A percentile compares a stretch with the other conserved stretches of the same genome.
Conservation (phyloP, 73 alveolate species). For the Effrenium voratum region DNA sequence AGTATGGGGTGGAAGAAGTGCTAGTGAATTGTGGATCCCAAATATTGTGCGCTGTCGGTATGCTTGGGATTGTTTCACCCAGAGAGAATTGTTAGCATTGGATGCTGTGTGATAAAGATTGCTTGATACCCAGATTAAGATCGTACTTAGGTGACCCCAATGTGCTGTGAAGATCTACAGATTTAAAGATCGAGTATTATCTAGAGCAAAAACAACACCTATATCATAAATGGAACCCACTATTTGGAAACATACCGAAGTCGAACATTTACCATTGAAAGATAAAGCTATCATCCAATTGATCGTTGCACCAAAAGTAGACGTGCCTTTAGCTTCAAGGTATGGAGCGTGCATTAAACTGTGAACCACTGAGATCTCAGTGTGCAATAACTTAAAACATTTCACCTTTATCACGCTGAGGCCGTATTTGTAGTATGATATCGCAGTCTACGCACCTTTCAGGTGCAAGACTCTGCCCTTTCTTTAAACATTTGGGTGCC, state of each 20-base stretch:
- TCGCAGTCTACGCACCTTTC: too few relatives aligned
- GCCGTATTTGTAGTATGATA: too few relatives aligned
- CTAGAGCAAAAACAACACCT: not conserved
- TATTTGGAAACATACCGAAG: not conserved
- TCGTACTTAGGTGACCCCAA: not conserved
- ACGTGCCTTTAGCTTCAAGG: too few relatives aligned
- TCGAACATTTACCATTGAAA: not conserved
- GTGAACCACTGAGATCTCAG: too few relatives aligned
- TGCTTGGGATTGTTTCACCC: conserved; percentile 40
- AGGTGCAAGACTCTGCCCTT: too few relatives aligned
- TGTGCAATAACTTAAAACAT: too few relatives aligned
- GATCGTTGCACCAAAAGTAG: too few relatives aligned
- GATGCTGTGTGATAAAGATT: conserved; percentile 20
- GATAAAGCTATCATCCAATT: conserved; percentile 11
- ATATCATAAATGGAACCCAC: not conserved
- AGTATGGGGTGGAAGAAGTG: not conserved
- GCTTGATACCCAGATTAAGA: conserved; percentile 6
- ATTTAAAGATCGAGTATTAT: not conserved
- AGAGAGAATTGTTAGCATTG: conserved; percentile 48
- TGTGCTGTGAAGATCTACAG: conserved; percentile 1
- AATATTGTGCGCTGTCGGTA: conserved; percentile 14
- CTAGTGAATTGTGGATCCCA: conserved; percentile 28
- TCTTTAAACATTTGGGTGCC: too few relatives aligned
- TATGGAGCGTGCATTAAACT: too few relatives aligned
- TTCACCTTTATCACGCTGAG: too few relatives aligned